Base-by-base conservation (phyloP, 345 rosid species). In the Punica granatum region DNA sequence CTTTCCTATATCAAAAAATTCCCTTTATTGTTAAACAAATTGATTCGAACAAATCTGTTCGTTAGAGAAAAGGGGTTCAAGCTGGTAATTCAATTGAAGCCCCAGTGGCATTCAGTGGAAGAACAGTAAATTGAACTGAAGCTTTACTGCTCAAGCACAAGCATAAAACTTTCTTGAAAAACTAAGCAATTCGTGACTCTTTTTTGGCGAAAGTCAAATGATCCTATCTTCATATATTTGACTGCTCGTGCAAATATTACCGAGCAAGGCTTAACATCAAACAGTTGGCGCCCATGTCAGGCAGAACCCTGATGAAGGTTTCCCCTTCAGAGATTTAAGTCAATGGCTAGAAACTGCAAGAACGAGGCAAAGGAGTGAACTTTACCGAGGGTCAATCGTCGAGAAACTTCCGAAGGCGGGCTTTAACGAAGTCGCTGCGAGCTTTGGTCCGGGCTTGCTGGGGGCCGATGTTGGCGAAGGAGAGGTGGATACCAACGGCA, bases 401-500 rank as follows among this genome's bases (percentile, higher is more conserved):
- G 60, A 87, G 84, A 76, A 83, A 73, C 81, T 82, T 82, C 70
- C 92, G 76, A 71, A 89, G 73, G 48, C 89, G 89, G 62, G 77
- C 79, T 70, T 78, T 89, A 64, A 91, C 70, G 68, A 65, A 85
- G 44, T 83, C 83, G 48, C 69, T 80, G 14, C 92, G 93, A 64
- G 90, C 92, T 75, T 85, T 79, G 67, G 74, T 73, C 26, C 90
- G 88, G 69, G 80, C 89, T 83, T 91, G 89, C 70, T 85, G 92
- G n/a, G 96, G 89, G 49, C 74, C 85, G 26, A 89, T 42, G 53
- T 91, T 89, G 48, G 58, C 84, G 30, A 80, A 73, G 10, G 96
- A 87, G 10, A 83, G 82, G 75, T 87, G 78, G 48, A 92, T 86
- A 41, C 96, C 93, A 58, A 64, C 81, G 36, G 78, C 68, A 23